These are phyloP conservation scores for Alternaria angustiovoidea DNA, from an alignment of 2,329 filamentous ascomycete species.

Conservation along the genomic window DNA sequence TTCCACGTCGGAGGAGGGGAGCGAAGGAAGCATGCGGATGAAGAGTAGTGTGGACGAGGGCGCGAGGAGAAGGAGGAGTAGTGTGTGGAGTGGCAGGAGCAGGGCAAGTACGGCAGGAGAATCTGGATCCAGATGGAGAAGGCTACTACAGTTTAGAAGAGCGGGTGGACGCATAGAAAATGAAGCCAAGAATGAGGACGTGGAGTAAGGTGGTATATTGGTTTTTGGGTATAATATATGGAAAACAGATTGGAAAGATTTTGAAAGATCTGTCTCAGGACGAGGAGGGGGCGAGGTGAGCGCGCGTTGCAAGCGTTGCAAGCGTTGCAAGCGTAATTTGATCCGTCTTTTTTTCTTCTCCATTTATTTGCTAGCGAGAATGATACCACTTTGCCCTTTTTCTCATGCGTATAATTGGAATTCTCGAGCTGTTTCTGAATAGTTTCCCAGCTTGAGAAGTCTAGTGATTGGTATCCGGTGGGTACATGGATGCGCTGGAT, in stretches of 20 bases:
- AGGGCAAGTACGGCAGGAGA: neutral
- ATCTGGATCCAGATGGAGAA: neutral
- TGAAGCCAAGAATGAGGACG: neutral
- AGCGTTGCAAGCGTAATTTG: too few species aligned
- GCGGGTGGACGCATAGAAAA: neutral
- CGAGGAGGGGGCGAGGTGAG: too few species aligned
- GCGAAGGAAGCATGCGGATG: neutral
- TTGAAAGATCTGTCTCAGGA: too few species aligned
- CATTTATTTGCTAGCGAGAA: neutral
- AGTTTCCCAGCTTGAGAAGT: neutral
- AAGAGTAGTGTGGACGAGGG: neutral
- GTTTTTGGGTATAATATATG: too few species aligned
- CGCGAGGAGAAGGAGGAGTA: neutral
- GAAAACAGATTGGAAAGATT: too few species aligned
- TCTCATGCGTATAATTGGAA: neutral
- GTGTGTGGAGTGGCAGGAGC: conserved; percentile 6
- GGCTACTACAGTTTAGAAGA: neutral
- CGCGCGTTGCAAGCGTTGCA: too few species aligned
- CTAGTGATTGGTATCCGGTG: neutral
- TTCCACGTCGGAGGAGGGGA: neutral
- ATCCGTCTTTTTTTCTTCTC: too few species aligned
- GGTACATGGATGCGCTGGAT: neutral
- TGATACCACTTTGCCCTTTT: neutral
- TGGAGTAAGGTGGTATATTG: neutral
- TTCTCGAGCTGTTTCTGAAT: neutral